Evolutionary conservation across 1,284 basidiomycete species (phyloP).

Genomic region (Ceratobasidium sp.): DNA sequence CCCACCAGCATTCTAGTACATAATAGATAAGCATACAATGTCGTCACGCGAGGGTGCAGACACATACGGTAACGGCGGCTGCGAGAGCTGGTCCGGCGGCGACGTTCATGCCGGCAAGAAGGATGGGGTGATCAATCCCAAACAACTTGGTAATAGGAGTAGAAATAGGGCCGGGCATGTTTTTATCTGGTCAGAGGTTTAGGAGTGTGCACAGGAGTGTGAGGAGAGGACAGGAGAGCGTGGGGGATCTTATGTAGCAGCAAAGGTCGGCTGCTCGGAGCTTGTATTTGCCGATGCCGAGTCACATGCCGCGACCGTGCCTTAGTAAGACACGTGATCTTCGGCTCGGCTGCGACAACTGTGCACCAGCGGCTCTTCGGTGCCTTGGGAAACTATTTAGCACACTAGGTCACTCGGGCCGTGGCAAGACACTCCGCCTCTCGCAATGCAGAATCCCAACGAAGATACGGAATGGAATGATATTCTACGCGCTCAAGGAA

Average conservation of each 20-base stretch:
- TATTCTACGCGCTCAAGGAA: constrained; percentile 89
- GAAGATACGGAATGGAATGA: constrained; percentile 97
- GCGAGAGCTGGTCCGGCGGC: constrained; percentile 85
- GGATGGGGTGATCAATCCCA: constrained; percentile 85
- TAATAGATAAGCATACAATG: too few species aligned
- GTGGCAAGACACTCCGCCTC: constrained; percentile 50
- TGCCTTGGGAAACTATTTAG: constrained; percentile 16
- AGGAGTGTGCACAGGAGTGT: too few species aligned
- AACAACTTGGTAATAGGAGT: constrained; percentile 87
- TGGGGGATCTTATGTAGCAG: too few species aligned
- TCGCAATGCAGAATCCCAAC: constrained; percentile 66
- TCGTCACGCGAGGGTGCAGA: too few species aligned
- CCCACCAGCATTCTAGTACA: constrained; percentile 85
- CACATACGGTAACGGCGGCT: constrained; percentile 76
- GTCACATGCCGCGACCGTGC: too few species aligned
- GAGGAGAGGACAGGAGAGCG: too few species aligned
- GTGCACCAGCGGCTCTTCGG: constrained; percentile 32
- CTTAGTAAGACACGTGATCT: constrained; percentile 9
- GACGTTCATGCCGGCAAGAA: constrained; percentile 86
- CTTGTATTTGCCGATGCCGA: too few species aligned
- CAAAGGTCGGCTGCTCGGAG: too few species aligned
- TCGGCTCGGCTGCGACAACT: constrained; percentile 14
- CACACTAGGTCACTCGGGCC: background rate
- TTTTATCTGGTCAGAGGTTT: background rate
- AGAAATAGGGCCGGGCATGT: constrained; percentile 48